Evolutionary conservation across 495 filamentous ascomycete genomes (phyloP), one percentile per base, ranked within the genome.

Genomic region (Aspergillus cavernicola): DNA sequence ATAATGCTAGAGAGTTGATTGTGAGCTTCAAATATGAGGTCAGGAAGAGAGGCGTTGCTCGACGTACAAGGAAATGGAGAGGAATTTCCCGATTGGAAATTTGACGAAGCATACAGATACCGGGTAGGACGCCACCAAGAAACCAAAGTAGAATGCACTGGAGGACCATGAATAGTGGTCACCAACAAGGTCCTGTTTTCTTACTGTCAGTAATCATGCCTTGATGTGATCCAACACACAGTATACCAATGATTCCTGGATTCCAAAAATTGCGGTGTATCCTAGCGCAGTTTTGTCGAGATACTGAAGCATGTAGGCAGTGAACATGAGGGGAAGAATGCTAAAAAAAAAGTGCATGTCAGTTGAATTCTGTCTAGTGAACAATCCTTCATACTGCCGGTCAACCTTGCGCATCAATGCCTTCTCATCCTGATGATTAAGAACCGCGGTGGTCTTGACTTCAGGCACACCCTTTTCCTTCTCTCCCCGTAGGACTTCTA

Each of bases 211-310:
- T n/a, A 26, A n/a, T n/a, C n/a, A n/a, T n/a, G n/a, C 12, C 22
- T 11, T 20, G 9, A 18, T 46, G n/a, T n/a, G n/a, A n/a, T 22
- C 8, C 18, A 31, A 10, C 22, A 13, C 29, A 12, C 29, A 4
- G 16, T 13, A 16, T 47, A 60, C 53, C 22, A 80, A 43, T 64
- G 50, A 76, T 29, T 73, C 57, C 39, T 62, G 54, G 39, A 82
- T 75, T 6, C 75, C 75, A 56, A 81, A 77, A 38, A 80, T 71
- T 13, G 75, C 70, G 19, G 72, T 72, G 53, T 78, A 78, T 7
- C 71, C 69, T 11, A 80, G 54, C 12, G 73, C 77, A 1, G 73
- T 77, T 55, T 78, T 61, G 47, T 61, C 53, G 13, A 61, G 26
- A 29, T 50, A 56, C 13, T 61, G 58, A 29, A 61, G 46, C 5